phyloP scores from a whole-genome alignment of 331 rosid genomes.

The Malus hybrid region DNA sequence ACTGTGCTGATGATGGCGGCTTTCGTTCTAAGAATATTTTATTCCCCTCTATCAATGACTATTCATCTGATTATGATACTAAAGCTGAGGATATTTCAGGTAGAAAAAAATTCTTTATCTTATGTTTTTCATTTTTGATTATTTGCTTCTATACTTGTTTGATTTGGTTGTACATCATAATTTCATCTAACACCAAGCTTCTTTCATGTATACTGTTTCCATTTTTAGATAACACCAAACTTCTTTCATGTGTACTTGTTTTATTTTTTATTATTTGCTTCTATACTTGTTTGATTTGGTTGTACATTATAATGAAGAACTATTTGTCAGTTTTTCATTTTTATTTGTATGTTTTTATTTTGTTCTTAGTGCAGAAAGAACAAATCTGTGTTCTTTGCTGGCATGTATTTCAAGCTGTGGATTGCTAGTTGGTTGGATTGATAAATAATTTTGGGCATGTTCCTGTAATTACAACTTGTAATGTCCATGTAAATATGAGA shows the following conservation, averaged over 20 bases:
- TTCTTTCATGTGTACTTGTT: background rate
- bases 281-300: background rate
- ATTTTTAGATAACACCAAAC: background rate
- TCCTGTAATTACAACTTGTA: background rate
- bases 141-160: background rate
- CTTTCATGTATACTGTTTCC: background rate
- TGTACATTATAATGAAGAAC: background rate
- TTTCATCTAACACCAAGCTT: background rate
- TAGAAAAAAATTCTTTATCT: constrained; percentile 9
- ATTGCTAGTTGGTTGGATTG: background rate
- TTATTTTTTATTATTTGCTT: background rate
- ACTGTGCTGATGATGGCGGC: constrained; percentile 55
- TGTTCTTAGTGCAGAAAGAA: background rate
- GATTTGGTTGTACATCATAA: background rate
- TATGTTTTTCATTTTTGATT: background rate
- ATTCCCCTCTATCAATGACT: constrained; percentile 43
- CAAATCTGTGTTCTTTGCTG: background rate
- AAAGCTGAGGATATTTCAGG: constrained; percentile 54
- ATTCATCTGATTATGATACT: constrained; percentile 44
- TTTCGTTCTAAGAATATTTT: constrained; percentile 41
- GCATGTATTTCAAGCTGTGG: background rate
- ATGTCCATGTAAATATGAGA: background rate
- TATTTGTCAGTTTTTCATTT: background rate
- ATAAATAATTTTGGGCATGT: background rate
- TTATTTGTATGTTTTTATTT: background rate